Evolutionary conservation across 2,329 filamentous ascomycete species (phyloP).

Genomic region (Penicillium janthinellum): DNA sequence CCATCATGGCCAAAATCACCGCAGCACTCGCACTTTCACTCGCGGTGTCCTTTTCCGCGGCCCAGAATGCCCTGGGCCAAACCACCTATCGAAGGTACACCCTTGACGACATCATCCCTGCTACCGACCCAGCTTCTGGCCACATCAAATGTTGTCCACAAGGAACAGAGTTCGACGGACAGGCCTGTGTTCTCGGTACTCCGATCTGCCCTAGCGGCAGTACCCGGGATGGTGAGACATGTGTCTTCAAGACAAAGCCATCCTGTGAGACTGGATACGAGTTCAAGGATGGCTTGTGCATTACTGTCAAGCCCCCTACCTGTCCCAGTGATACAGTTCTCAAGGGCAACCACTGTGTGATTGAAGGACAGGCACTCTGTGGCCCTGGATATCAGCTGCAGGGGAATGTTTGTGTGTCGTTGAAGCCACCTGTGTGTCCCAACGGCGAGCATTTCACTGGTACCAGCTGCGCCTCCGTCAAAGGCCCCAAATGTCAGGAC

Average conservation of each 20-base stretch:
- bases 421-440: conserved; percentile 4
- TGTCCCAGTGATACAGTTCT: not conserved
- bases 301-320: not conserved
- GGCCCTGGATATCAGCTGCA: conserved; percentile 4
- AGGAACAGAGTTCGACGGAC: conserved; percentile 8
- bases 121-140: conserved; percentile 6
- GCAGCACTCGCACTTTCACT: not conserved
- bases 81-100: conserved; percentile 1
- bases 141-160: conserved; percentile 8
- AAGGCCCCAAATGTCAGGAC: not conserved
- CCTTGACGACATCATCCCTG: conserved; percentile 7
- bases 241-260: not conserved
- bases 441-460: conserved; percentile 7
- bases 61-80: not conserved
- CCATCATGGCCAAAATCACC: not conserved
- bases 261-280: not conserved
- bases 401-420: conserved; percentile 2
- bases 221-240: conserved; percentile 1
- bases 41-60: not conserved
- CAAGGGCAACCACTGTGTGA: not conserved
- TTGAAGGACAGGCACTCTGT: not conserved
- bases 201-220: conserved; percentile 7
- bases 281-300: not conserved
- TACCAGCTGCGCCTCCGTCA: not conserved
- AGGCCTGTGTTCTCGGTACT: conserved; percentile 2